These are phyloP conservation scores for Aspergillus sojae DNA, from an alignment of 2,329 filamentous ascomycete genomes.

Conservation along the genomic window DNA sequence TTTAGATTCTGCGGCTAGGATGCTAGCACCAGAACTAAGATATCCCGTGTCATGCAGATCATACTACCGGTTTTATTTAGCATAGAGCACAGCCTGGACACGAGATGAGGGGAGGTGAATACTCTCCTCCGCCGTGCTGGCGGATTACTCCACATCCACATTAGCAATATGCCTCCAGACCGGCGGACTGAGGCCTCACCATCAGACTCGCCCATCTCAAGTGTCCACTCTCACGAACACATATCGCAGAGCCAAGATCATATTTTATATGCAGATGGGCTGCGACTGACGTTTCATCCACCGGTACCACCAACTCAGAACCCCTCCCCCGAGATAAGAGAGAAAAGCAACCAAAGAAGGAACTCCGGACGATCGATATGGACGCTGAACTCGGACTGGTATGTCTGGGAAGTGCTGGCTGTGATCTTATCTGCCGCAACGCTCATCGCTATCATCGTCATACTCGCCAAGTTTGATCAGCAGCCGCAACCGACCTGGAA, in stretches of 20 bases:
- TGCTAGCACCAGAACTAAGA: not conserved
- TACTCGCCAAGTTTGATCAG: constrained; percentile 13
- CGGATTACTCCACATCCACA: not conserved
- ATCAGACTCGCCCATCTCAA: not conserved
- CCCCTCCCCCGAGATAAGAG: not conserved
- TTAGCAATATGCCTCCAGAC: not conserved
- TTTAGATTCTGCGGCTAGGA: not conserved
- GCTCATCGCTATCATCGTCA: constrained; percentile 10
- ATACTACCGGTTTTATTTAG: not conserved
- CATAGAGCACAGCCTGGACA: not conserved
- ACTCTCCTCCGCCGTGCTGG: not conserved
- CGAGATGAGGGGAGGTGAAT: not conserved
- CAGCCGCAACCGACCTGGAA: constrained; percentile 17
- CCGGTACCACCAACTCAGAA: not conserved
- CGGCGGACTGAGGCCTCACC: not conserved
- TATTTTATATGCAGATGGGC: not conserved
- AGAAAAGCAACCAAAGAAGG: not conserved
- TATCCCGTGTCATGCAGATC: not conserved
- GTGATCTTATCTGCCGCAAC: not conserved
- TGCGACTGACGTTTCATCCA: not conserved
- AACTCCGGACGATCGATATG: not conserved
- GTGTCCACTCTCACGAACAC: not conserved
- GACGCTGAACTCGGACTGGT: not conserved
- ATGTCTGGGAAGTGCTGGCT: not conserved
- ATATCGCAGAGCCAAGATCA: not conserved